Evolutionary conservation across 352 stramenopile species (phyloP).

Genomic region (Phytophthora hibernalis): DNA sequence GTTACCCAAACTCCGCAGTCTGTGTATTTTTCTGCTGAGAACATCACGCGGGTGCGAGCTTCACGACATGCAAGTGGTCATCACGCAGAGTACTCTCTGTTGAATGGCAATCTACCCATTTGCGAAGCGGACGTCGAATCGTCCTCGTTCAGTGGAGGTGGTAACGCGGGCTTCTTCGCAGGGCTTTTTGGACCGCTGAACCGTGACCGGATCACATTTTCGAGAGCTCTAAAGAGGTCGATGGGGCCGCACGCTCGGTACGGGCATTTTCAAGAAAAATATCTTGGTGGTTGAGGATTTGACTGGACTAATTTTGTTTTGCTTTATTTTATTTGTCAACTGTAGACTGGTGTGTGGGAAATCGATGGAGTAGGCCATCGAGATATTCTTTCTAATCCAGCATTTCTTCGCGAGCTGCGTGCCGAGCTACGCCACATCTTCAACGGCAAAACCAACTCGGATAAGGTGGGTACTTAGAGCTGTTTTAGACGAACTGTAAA

Average conservation of each 20-base stretch:
- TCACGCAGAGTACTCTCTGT: constrained; percentile 70
- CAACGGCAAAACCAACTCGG: constrained; percentile 50
- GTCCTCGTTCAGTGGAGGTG: constrained; percentile 18
- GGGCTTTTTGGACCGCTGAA: constrained; percentile 64
- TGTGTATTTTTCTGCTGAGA: constrained; percentile 73
- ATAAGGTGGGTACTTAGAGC: constrained; percentile 49
- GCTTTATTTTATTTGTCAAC: background rate
- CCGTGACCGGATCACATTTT: constrained; percentile 81
- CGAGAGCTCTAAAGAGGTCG: constrained; percentile 50
- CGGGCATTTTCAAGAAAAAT: constrained; percentile 1
- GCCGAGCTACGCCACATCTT: constrained; percentile 79
- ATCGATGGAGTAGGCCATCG: constrained; percentile 75
- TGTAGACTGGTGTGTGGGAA: constrained; percentile 83
- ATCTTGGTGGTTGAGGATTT: background rate
- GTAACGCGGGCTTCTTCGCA: constrained; percentile 60
- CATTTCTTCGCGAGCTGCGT: constrained; percentile 79
- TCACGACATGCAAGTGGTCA: constrained; percentile 48
- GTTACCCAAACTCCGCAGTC: constrained; percentile 78
- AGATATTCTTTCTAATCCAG: constrained; percentile 74
- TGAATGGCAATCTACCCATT: constrained; percentile 47
- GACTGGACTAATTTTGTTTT: constrained; percentile 7
- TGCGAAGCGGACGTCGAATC: constrained; percentile 33
- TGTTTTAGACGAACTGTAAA: background rate
- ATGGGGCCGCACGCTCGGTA: constrained; percentile 45
- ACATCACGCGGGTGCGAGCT: constrained; percentile 60